phyloP scores from a whole-genome alignment of 331 rosid genomes.

The Phaseolus coccineus region DNA sequence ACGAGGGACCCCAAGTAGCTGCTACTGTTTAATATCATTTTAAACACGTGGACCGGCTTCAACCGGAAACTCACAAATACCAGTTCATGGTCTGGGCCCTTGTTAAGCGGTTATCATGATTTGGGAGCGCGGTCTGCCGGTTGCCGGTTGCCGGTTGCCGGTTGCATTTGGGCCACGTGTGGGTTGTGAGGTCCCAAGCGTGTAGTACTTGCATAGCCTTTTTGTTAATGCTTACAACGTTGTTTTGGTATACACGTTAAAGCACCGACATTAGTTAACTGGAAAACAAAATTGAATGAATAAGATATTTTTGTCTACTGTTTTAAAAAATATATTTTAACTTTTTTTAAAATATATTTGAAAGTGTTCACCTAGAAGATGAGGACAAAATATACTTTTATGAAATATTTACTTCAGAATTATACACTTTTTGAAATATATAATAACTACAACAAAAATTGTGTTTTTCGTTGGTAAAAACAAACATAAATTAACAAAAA shows the following conservation, averaged over 20 bases:
- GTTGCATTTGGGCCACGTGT: conserved; percentile 45
- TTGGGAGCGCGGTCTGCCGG: no score
- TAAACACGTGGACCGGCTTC: conserved; percentile 37
- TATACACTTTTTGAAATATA: no score
- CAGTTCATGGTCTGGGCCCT: neutral
- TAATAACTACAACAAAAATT: no score
- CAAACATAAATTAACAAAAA: no score
- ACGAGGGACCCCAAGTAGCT: conserved; percentile 19
- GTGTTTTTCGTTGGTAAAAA: no score
- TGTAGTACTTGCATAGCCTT: neutral
- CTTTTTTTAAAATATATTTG: no score
- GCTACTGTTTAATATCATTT: conserved; percentile 16
- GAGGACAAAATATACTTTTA: no score
- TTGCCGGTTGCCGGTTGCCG: conserved; percentile 45
- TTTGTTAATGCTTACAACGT: neutral
- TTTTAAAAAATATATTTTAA: no score
- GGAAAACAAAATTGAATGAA: no score
- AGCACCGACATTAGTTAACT: neutral
- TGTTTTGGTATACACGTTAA: neutral
- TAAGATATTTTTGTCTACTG: no score
- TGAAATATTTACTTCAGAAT: no score
- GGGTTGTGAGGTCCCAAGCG: conserved; percentile 42
- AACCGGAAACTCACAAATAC: conserved; percentile 30
- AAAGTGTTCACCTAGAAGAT: no score
- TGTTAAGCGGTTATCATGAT: neutral